Evolutionary conservation across 2,329 filamentous ascomycete genomes (phyloP), one percentile per base, ranked within the genome.

Genomic region (Claviceps cyperi): DNA sequence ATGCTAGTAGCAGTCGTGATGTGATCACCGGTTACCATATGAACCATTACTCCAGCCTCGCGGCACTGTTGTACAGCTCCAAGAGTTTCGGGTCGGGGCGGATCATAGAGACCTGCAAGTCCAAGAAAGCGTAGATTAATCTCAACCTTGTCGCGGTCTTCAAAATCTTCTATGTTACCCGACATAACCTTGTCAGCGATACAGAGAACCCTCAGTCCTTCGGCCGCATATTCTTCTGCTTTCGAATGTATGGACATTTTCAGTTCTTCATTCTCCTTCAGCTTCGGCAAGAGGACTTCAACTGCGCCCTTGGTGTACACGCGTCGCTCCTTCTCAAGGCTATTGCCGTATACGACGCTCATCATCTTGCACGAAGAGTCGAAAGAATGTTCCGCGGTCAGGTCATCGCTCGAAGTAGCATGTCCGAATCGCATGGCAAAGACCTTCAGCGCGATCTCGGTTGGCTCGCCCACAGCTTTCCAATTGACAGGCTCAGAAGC

Each of bases 301-400:
- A 77, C 67, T 1, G 77, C 77, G 40, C 77, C 77, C 58, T 80
- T 81, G 59, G 74, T 74, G 54, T 76, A 79, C 17, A 78, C 70
- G 13, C 68, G 64, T 45, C 61, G 60, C 11, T 62, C 60, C 11
- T 62, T 59, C 22, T 66, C 65, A 15, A 63, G 17, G 1, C 60
- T 62, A 43, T 58, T 62, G 7, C 63, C 62, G 43, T 83, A 85
- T 28, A 86, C 74, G 46, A 86, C 82, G 38, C 80, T 83, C 83
- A 87, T 87, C 52, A 81, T 76, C 68, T 87, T 87, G 64, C 83
- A 77, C 38, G 78, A 77, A 0, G 82, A 86, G 61, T 87, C 83
- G 58, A 87, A 87, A 2, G 83, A 82, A 49, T 82, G 82, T 58
- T 87, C 84, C 1, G 78, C 75, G 9, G 84, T 58, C 43, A 81